Conservation (phyloP, 2,329 filamentous ascomycete species). For the Trichoderma pleuroti region DNA sequence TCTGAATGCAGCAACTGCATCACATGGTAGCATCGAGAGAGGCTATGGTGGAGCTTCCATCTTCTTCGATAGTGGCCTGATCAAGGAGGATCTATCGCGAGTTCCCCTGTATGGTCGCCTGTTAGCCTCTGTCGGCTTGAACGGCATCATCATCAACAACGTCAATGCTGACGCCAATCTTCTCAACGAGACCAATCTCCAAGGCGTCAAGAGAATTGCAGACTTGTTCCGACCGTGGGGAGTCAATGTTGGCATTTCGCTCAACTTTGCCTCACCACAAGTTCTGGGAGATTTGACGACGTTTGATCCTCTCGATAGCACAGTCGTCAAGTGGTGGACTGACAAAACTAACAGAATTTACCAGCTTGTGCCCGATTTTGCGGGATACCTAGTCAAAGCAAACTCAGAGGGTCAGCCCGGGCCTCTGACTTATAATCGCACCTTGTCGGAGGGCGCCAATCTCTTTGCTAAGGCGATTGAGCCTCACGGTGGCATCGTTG, state of each 20-base stretch:
- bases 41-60: slow-evolving; percentile 67
- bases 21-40: slow-evolving; percentile 57
- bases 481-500: slow-evolving; percentile 58
- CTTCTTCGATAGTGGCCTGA: slow-evolving; percentile 57
- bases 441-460: slow-evolving; percentile 64
- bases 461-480: slow-evolving; percentile 60
- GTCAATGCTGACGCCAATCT: slow-evolving; percentile 64
- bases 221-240: slow-evolving; percentile 66
- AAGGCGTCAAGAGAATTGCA: slow-evolving; percentile 59
- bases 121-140: slow-evolving; percentile 62
- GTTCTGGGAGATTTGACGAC: slow-evolving; percentile 50
- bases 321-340: slow-evolving; percentile 61
- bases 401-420: slow-evolving; percentile 71
- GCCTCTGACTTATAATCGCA: slow-evolving; percentile 66
- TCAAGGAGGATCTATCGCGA: slow-evolving; percentile 58
- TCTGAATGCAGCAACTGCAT: slow-evolving; percentile 33
- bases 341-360: slow-evolving; percentile 59
- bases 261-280: slow-evolving; percentile 65
- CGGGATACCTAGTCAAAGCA: slow-evolving; percentile 67
- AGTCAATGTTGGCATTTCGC: slow-evolving; percentile 60
- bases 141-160: slow-evolving; percentile 66
- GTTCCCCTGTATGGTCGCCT: slow-evolving; percentile 62
- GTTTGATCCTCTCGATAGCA: slow-evolving; percentile 61
- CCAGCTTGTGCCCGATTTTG: slow-evolving; percentile 59
- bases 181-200: slow-evolving; percentile 54